Percentiles rank a stretch among this genome's conserved stretches.
These are phyloP conservation scores for Boletus subcaerulescens DNA, from an alignment of 768 basidiomycete species.

Conservation along the genomic window DNA sequence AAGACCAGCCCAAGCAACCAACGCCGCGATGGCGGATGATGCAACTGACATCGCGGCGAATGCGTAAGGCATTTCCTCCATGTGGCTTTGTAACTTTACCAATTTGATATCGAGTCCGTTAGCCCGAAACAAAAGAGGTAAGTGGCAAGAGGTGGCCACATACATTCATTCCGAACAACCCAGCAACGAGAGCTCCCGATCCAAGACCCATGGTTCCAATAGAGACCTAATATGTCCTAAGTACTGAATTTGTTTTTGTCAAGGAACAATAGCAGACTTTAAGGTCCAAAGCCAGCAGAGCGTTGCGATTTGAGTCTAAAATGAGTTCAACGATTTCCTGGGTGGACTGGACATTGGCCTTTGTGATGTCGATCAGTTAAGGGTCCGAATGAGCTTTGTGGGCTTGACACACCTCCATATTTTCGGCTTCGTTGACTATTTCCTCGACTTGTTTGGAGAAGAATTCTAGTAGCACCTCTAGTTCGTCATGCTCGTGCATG, in stretches of 20 bases:
- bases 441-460: constrained; percentile 97
- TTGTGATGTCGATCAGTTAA: constrained; percentile 1
- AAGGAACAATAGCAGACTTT: constrained; percentile 48
- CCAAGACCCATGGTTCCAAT: constrained; percentile 94
- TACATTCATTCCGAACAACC: constrained; percentile 96
- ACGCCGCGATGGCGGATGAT: constrained; percentile 54
- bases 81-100: constrained; percentile 64
- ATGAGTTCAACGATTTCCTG: constrained; percentile 98
- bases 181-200: constrained; percentile 83
- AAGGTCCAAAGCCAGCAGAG: constrained; percentile 85
- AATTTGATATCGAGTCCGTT: constrained; percentile 20
- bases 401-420: constrained; percentile 59
- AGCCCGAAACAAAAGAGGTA: constrained; percentile 23
- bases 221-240: constrained; percentile 57
- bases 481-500: constrained; percentile 82
- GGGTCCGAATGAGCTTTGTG: neutral
- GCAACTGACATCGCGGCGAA: constrained; percentile 64
- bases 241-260: neutral
- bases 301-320: constrained; percentile 93
- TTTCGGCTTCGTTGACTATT: constrained; percentile 91
- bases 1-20: constrained; percentile 65
- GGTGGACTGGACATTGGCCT: constrained; percentile 91
- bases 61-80: constrained; percentile 72
- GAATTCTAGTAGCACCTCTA: constrained; percentile 90
- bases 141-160: constrained; percentile 29